These are phyloP conservation scores for Lophiotrema nucula DNA, from an alignment of 495 filamentous ascomycete species.

Conservation along the genomic window DNA sequence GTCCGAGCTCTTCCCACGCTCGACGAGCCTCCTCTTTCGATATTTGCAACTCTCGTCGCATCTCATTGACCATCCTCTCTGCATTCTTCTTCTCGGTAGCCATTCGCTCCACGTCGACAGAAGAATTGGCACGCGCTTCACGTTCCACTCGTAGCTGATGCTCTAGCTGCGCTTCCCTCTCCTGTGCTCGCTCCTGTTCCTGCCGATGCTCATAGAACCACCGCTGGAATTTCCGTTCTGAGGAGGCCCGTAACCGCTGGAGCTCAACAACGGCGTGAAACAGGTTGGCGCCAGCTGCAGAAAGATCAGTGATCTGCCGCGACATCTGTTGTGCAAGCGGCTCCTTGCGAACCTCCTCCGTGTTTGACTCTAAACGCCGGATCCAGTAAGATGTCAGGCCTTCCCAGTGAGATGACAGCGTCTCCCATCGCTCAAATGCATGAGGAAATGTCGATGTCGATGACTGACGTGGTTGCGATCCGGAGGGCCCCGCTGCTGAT, in stretches of 20 bases:
- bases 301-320: slow-evolving; percentile 91
- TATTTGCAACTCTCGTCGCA: slow-evolving; percentile 87
- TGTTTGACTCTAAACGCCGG: slow-evolving; percentile 82
- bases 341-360: slow-evolving; percentile 75
- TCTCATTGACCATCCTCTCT: slow-evolving; percentile 76
- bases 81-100: slow-evolving; percentile 63
- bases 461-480: slow-evolving; percentile 22
- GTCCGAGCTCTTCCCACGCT: slow-evolving; percentile 95
- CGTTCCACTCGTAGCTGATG: slow-evolving; percentile 70
- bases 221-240: slow-evolving; percentile 94
- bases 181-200: slow-evolving; percentile 81
- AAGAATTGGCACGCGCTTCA: slow-evolving; percentile 62
- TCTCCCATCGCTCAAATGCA: slow-evolving; percentile 97
- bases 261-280: slow-evolving; percentile 98
- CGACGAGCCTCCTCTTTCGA: slow-evolving; percentile 94
- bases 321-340: slow-evolving; percentile 84
- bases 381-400: slow-evolving; percentile 97
- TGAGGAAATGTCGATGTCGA: slow-evolving; percentile 72
- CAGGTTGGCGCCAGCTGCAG: slow-evolving; percentile 91
- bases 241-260: slow-evolving; percentile 91
- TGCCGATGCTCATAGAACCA: slow-evolving; percentile 96
- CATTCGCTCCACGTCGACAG: slow-evolving; percentile 49
- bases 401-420: slow-evolving; percentile 95
- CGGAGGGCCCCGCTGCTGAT: slow-evolving; percentile 6
- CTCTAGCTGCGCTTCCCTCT: slow-evolving; percentile 80